Base-by-base conservation (phyloP, 148 eudicot species). In the Silene uniflora region DNA sequence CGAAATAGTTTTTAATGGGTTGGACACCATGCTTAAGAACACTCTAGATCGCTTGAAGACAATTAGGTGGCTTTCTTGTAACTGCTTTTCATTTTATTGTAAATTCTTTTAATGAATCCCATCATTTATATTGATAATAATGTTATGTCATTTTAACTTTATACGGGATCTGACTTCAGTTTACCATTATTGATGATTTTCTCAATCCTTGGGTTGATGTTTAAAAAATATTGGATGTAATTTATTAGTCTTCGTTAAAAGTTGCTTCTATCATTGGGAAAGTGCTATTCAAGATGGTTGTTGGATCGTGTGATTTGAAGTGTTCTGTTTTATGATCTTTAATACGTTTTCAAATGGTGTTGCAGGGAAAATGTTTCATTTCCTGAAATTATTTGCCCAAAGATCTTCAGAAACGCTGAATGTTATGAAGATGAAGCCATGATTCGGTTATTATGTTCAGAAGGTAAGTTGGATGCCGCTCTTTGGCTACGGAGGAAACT, bases 21-120 rank as follows among this genome's bases (percentile, higher is more conserved):
- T 91, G 86, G 93, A 91, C 77, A 61, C 82, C 71, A 76, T 86
- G 85, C 78, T 91, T 46, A 91, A 82, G 84, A 66, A 52, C 66
- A 89, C 83, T 66, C 81, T 91, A 85, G 90, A 91, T 81, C 91
- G 91, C 39, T 75, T 89, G 71, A 87, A 86, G 77, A 73, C 21
- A 0, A 81, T 86, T 84, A 89, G 93, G 96, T 91, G 60, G 59
- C 76, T 47, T 62, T 82, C 65, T 54, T 22, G 35, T 49, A 25
- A 0, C 11, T 22, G 19, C 11, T n/a, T 46, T 67, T 2, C 61
- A 22, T 64, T 1, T 55, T 6, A 12, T 42, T 68, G 3, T 61
- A 62, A 21, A 59, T 12, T 9, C 52, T 47, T 6, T 12, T 6
- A 7, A 47, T 55, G 49, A 4, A 19, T 39, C 7, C 4, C 29